Conservation (phyloP, 2,329 filamentous ascomycete genomes). For the Fusarium nisikadoi region DNA sequence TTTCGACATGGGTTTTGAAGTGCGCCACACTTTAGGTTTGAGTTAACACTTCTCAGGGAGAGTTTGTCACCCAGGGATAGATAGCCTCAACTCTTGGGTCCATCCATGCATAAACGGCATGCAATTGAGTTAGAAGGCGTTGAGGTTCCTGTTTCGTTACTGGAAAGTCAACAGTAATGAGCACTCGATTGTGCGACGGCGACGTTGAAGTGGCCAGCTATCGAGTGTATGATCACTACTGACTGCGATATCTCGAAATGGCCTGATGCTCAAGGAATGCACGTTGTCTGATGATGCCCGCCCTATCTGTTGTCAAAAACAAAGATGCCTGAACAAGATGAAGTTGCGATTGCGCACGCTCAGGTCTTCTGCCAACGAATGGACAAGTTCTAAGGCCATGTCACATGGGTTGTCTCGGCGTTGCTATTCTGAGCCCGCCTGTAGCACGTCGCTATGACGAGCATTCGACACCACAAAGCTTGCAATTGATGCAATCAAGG, state of each 20-base stretch:
- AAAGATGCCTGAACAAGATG: neutral
- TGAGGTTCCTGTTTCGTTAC: neutral
- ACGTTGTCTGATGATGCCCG: neutral
- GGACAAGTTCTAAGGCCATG: conserved; percentile 6
- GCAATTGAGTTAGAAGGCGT: neutral
- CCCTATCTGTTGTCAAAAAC: neutral
- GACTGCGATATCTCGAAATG: neutral
- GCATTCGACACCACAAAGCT: conserved; percentile 1
- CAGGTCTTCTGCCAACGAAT: conserved; percentile 14
- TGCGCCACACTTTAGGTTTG: conserved; percentile 31
- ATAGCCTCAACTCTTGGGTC: neutral
- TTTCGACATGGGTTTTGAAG: conserved; percentile 32
- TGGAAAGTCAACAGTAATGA: neutral
- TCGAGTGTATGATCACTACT: neutral
- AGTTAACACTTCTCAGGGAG: conserved; percentile 28
- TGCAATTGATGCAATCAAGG: conserved; percentile 21
- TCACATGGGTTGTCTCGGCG: conserved; percentile 15
- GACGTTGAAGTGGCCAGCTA: neutral
- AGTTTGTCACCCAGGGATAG: conserved; percentile 17
- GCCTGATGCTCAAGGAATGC: neutral
- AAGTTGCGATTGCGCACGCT: neutral
- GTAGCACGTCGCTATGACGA: conserved; percentile 27
- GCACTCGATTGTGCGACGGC: neutral
- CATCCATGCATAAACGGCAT: conserved; percentile 11
- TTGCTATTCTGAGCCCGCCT: conserved; percentile 18